phyloP scores from a whole-genome alignment of 2,329 filamentous ascomycete genomes.

The Aspergillus ochraceus region DNA sequence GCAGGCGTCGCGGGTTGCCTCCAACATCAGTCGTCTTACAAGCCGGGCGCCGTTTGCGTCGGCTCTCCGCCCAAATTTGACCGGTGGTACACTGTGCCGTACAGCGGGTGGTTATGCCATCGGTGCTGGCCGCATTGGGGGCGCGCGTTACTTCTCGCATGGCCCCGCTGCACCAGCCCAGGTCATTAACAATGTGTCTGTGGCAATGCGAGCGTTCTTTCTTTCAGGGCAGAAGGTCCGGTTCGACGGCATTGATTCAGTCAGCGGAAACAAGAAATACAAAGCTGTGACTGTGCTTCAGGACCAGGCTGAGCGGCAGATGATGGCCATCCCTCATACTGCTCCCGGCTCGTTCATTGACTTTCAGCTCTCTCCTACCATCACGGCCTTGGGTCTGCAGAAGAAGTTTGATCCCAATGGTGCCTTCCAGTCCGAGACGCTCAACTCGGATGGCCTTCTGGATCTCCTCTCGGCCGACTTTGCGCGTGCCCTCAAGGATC shows the following conservation, averaged over 20 bases:
- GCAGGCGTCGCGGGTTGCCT: constrained; percentile 57
- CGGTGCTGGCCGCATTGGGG: constrained; percentile 68
- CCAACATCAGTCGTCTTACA: constrained; percentile 62
- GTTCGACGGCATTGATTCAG: constrained; percentile 73
- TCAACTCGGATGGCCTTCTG: constrained; percentile 81
- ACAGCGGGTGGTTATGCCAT: constrained; percentile 85
- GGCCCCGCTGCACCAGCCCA: constrained; percentile 81
- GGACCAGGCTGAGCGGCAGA: constrained; percentile 68
- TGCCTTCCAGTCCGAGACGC: constrained; percentile 54
- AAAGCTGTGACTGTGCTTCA: constrained; percentile 73
- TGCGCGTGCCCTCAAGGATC: constrained; percentile 78
- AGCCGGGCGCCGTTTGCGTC: constrained; percentile 82
- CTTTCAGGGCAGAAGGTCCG: constrained; percentile 86
- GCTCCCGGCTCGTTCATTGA: constrained; percentile 80
- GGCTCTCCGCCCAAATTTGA: constrained; percentile 86
- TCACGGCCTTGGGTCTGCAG: constrained; percentile 71
- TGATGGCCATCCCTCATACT: constrained; percentile 55
- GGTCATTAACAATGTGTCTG: constrained; percentile 92
- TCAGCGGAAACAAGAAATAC: constrained; percentile 74
- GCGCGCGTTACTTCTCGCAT: constrained; percentile 86
- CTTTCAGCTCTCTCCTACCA: constrained; percentile 82
- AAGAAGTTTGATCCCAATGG: constrained; percentile 26
- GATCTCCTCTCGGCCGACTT: constrained; percentile 87
- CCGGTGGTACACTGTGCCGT: constrained; percentile 78
- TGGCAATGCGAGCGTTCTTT: constrained; percentile 87